A percentile compares a stretch with the other conserved stretches of the same genome.
phyloP scores from a whole-genome alignment of 495 filamentous ascomycete genomes.

The Ascobolus immersus region DNA sequence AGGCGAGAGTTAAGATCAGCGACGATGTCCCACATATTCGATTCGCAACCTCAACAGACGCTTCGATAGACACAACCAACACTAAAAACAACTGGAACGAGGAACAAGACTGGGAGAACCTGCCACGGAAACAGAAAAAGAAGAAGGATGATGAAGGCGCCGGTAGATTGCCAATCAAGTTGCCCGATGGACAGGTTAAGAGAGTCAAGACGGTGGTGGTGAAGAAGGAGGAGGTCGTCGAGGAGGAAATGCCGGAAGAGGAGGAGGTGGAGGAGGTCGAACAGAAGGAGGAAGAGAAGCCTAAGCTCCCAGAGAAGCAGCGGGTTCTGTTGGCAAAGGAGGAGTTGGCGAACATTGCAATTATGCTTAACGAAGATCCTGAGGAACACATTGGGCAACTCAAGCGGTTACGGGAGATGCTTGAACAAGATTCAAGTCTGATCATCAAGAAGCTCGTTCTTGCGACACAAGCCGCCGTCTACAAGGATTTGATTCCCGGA shows the following conservation, averaged over 20 bases:
- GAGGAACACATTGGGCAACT: conserved; percentile 48
- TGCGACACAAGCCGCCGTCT: conserved; percentile 67
- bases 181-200: conserved; percentile 40
- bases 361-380: conserved; percentile 65
- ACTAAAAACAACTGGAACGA: conserved; percentile 65
- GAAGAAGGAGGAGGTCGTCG: conserved; percentile 17
- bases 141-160: conserved; percentile 39
- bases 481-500: conserved; percentile 84
- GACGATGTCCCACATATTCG: too few relatives aligned
- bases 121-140: conserved; percentile 43
- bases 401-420: not conserved
- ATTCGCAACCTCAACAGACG: too few relatives aligned
- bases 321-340: conserved; percentile 76
- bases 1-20: too few relatives aligned
- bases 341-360: conserved; percentile 62
- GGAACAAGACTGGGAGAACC: conserved; percentile 72
- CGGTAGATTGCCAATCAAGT: conserved; percentile 64
- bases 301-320: conserved; percentile 31
- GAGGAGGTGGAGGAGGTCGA: conserved; percentile 22
- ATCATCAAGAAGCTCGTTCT: conserved; percentile 64
- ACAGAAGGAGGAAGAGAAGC: conserved; percentile 17
- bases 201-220: conserved; percentile 23
- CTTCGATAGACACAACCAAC: too few relatives aligned
- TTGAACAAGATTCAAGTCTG: conserved; percentile 19
- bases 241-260: conserved; percentile 26